Conservation (phyloP, 768 basidiomycete species). For the Mycena vulgaris region DNA sequence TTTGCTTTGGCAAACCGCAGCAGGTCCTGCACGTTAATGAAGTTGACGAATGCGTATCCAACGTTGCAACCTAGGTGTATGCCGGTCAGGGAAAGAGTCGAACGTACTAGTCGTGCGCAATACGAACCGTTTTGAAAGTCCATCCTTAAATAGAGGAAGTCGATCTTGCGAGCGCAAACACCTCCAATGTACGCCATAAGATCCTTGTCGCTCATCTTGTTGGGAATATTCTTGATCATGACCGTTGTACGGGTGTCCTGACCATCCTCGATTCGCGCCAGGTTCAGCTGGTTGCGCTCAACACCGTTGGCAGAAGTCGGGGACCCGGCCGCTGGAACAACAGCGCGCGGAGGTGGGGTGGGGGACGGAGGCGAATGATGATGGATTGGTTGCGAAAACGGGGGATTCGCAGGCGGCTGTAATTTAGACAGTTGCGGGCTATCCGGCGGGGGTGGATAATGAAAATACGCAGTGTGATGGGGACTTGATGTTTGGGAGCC, state of each 20-base stretch:
- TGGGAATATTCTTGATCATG: slow-evolving; percentile 95
- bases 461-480: slow-evolving; percentile 27
- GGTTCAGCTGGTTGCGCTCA: slow-evolving; percentile 74
- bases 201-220: slow-evolving; percentile 89
- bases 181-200: slow-evolving; percentile 76
- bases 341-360: slow-evolving; percentile 3
- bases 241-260: slow-evolving; percentile 87
- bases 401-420: slow-evolving; percentile 16
- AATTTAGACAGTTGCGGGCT: slow-evolving; percentile 26
- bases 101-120: slow-evolving; percentile 10
- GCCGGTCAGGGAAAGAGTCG: slow-evolving; percentile 20
- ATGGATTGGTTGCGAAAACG: slow-evolving; percentile 15
- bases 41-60: slow-evolving; percentile 92
- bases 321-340: slow-evolving; percentile 5
- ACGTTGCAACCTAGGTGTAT: slow-evolving; percentile 75
- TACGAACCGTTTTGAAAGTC: slow-evolving; percentile 84
- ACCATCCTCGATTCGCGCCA: slow-evolving; percentile 82
- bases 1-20: slow-evolving; percentile 80
- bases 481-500: slow-evolving; percentile 25
- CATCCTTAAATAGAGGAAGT: slow-evolving; percentile 92
- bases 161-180: slow-evolving; percentile 83
- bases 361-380: slow-evolving; percentile 18
- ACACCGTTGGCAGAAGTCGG: slow-evolving; percentile 23
- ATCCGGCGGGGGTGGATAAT: slow-evolving; percentile 37
- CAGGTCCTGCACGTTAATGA: slow-evolving; percentile 84